Evolutionary conservation across 331 rosid species (phyloP), one percentile per base, ranked within the genome.

Genomic region (Erythrophleum ivorense): DNA sequence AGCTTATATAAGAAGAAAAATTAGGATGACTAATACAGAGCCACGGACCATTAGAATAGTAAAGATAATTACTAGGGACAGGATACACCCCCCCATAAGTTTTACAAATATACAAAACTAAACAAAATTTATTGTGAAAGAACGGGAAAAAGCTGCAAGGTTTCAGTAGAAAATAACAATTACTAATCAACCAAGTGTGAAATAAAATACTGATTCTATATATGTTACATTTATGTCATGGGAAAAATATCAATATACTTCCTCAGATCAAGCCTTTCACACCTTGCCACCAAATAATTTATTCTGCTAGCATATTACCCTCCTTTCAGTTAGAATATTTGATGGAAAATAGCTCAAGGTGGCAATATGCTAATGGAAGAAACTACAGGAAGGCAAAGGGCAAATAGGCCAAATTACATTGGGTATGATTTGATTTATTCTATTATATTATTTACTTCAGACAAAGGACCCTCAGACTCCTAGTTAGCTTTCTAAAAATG

Each of bases 341-440:
- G 31, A 24, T 34, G 49, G 33, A 62, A 71, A 40, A 83, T 77
- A 43, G 78, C 80, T 66, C 31, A 14, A 69, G 70, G 76, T 24
- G 68, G 77, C 54, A 43, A 45, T 34, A 36, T 41, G 31, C 33
- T 5, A 19, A 69, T 7, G 18, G 74, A 43, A 69, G 19, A 43
- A n/a, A 6, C 55, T 38, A 43, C 1, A 33, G 9, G 52, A 41
- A 68, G 36, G 34, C 8, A 65, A 36, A 73, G 31, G 52, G 75
- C 75, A 83, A 83, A 74, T 78, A 58, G 84, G 83, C 31, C 52
- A 67, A 66, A 40, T 67, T 67, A 68, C 53, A 40, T n/a, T 40
- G 74, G 68, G 65, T 68, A 81, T 76, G 69, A 75, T 83, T 67
- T 72, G 58, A 74, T 75, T 50, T 78, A 59, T 16, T 43, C 45